Conservation (phyloP, 75 land plant species). For the Picea glauca region DNA sequence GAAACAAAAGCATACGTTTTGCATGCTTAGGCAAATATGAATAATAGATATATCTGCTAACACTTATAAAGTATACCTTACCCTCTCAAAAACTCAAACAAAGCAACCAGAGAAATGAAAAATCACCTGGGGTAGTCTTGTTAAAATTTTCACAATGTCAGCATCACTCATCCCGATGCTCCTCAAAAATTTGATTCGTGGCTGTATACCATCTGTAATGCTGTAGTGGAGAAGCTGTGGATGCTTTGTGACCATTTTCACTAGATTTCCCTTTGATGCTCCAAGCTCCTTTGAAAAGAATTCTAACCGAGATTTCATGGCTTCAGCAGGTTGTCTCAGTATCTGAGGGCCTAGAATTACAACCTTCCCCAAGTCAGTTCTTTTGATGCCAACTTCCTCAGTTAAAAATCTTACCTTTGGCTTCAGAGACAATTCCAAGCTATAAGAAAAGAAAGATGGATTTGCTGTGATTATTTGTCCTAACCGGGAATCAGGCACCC, state of each 20-base stretch:
- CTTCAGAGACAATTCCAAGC: conserved; percentile 67
- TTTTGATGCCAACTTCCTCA: conserved; percentile 73
- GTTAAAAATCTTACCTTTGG: conserved; percentile 72
- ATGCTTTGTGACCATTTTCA: conserved; percentile 85
- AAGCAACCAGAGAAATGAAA: neutral
- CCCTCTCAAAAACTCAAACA: neutral
- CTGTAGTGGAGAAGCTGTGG: conserved; percentile 91
- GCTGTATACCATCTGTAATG: conserved; percentile 73
- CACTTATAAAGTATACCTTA: neutral
- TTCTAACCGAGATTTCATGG: conserved; percentile 45
- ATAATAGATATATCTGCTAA: neutral
- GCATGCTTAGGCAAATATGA: conserved; percentile 3
- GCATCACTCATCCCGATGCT: conserved; percentile 75
- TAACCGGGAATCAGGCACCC: conserved; percentile 63
- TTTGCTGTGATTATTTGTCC: conserved; percentile 72
- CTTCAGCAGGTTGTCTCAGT: conserved; percentile 68
- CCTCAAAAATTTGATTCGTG: conserved; percentile 72
- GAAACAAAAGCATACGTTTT: conserved; percentile 7
- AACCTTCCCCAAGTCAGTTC: conserved; percentile 57
- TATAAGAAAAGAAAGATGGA: conserved; percentile 74
- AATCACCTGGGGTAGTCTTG: conserved; percentile 71
- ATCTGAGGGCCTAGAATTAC: conserved; percentile 81
- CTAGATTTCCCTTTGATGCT: conserved; percentile 60
- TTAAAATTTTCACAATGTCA: conserved; percentile 72
- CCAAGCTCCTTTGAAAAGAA: conserved; percentile 70